Base-by-base conservation (phyloP, 371 early-diverging fungal species). In the Entomophthora muscae region DNA sequence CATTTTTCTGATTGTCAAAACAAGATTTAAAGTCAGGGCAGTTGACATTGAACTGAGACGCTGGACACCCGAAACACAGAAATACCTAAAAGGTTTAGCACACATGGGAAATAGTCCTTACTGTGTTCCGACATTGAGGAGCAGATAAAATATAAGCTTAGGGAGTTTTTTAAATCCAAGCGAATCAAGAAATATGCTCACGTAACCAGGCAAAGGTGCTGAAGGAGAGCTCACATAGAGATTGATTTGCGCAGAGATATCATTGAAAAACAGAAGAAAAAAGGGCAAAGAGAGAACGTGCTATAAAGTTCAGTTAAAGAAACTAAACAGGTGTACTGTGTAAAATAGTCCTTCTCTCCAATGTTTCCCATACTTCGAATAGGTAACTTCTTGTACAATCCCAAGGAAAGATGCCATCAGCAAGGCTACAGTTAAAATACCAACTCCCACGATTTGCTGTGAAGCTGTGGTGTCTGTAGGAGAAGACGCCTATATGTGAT, bases 311-410 rank as follows among this genome's bases (percentile, higher is more conserved):
- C 22, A 59, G 10, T 57, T 28, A 5, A 22, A 33, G 26, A 26
- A 60, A 55, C 64, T 55, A n/a, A 59, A 30, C 17, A 10, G 21
- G 66, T 72, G 67, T 78, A 84, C 85, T 5, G 85, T 88, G 66
- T 91, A 93, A 66, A 93, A 93, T 33, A 93, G 70, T 0, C 88
- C 89, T 69, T 93, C 94, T 28, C 86, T 77, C 94, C 94, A 93
- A 55, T 86, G 80, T 27, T 85, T 81, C 17, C 90, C 89, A 65
- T 88, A 90, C 60, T 78, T 81, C 23, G 71, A 70, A 65, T 92
- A 92, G 2, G 88, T 89, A 0, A 77, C 64, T 67, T 93, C 92
- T 69, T 93, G 94, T 52, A 82, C 77, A 32, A 90, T 72, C 0
- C 94, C 94, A 72, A 93, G 79, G 26, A 87, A 66, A 51, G 89